These are phyloP conservation scores for Hippophae rhamnoides DNA, from an alignment of 306 rosid genomes.

Conservation along the genomic window DNA sequence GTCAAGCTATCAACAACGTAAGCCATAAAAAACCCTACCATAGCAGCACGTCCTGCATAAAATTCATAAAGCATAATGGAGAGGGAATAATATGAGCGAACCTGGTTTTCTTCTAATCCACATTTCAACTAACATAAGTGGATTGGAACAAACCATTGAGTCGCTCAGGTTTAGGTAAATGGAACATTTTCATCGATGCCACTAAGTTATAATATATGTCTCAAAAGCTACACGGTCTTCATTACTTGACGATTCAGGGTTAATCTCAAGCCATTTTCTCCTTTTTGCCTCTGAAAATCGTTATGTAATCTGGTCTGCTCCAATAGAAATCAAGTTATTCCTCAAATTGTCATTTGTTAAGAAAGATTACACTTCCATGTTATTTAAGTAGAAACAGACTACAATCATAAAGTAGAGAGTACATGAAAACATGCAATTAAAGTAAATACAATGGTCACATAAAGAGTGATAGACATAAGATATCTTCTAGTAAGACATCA, in stretches of 20 bases:
- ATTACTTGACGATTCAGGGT: conserved; percentile 77
- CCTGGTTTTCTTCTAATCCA: background rate
- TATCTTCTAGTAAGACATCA: no score
- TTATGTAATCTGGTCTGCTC: background rate
- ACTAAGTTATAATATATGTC: conserved; percentile 91
- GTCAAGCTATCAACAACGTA: conserved; percentile 25
- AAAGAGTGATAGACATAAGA: no score
- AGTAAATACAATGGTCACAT: no score
- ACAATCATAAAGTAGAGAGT: no score
- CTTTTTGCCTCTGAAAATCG: conserved; percentile 77
- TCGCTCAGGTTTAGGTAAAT: conserved; percentile 91
- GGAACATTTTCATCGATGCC: conserved; percentile 96
- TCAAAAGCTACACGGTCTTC: conserved; percentile 70
- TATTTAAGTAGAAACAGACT: no score
- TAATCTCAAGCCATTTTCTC: conserved; percentile 79
- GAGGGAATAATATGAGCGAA: conserved; percentile 1
- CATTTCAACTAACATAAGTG: conserved; percentile 7
- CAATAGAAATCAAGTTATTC: conserved; percentile 22
- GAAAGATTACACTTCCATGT: background rate
- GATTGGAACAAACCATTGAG: conserved; percentile 61
- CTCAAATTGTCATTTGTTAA: conserved; percentile 8
- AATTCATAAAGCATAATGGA: conserved; percentile 1
- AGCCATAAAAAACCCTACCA: conserved; percentile 87
- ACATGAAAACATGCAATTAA: no score
- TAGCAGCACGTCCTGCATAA: conserved; percentile 50